phyloP scores from a whole-genome alignment of 2,329 filamentous ascomycete species.

The Talaromyces rugulosus region DNA sequence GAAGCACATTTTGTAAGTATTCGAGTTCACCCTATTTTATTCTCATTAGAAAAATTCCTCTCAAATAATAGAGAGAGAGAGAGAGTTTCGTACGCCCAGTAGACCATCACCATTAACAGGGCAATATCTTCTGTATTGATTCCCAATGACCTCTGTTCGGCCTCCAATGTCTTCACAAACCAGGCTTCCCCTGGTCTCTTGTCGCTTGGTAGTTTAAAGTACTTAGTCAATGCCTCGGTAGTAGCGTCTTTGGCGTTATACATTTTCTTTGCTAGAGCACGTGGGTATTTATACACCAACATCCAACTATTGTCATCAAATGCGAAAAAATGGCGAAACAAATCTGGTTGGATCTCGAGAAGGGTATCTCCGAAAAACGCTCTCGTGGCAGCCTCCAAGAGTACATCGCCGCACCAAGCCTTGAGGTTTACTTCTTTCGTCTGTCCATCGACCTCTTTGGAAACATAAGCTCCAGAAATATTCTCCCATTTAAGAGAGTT shows the following conservation, averaged over 20 bases:
- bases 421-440: background rate
- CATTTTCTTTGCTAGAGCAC: background rate
- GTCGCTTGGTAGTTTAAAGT: background rate
- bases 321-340: background rate
- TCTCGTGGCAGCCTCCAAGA: background rate
- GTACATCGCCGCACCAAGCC: background rate
- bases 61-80: too few species aligned
- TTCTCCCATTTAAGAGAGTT: background rate
- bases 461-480: background rate
- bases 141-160: background rate
- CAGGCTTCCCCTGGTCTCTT: background rate
- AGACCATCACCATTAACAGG: background rate
- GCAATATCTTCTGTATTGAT: background rate
- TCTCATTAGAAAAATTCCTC: too few species aligned
- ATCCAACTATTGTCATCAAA: background rate
- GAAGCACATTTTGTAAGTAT: background rate
- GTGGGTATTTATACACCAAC: background rate
- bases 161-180: background rate
- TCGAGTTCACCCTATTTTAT: background rate
- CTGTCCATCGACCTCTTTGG: background rate
- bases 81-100: background rate
- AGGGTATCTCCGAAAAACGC: constrained; percentile 5
- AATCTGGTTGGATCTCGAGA: background rate
- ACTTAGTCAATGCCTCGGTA: background rate
- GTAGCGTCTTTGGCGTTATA: background rate